A percentile compares a stretch with the other conserved stretches of the same genome.
phyloP scores from a whole-genome alignment of 73 alveolate genomes.

The Durusdinium trenchii region DNA sequence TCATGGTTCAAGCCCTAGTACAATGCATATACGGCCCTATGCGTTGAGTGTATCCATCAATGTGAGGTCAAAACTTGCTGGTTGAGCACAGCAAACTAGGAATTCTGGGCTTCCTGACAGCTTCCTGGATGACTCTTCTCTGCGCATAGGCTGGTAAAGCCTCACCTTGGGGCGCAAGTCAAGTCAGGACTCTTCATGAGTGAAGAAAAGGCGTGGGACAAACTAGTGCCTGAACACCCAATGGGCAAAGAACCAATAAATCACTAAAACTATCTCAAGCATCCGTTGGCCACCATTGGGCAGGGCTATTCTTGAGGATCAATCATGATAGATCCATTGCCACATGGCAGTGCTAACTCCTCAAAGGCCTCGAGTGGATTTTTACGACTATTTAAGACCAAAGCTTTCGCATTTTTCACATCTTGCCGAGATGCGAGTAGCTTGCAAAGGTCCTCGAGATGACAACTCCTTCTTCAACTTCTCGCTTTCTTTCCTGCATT shows the following conservation, averaged over 20 bases:
- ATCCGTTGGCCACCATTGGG: too few relatives aligned
- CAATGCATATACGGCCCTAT: background rate
- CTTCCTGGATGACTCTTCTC: constrained; percentile 21
- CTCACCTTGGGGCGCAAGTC: constrained; percentile 4
- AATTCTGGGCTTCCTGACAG: background rate
- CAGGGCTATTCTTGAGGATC: too few relatives aligned
- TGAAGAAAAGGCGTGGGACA: background rate
- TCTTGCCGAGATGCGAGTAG: constrained; percentile 3
- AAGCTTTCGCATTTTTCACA: background rate
- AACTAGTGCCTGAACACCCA: background rate
- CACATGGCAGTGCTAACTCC: too few relatives aligned
- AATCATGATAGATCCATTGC: too few relatives aligned
- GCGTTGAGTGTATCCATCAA: background rate
- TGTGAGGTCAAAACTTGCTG: too few relatives aligned
- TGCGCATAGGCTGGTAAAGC: constrained; percentile 40
- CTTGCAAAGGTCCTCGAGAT: constrained; percentile 29
- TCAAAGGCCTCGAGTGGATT: too few relatives aligned
- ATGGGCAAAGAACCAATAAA: background rate
- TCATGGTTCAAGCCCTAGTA: background rate
- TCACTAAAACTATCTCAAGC: too few relatives aligned
- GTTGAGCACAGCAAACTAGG: background rate
- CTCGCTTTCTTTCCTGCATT: constrained; percentile 29
- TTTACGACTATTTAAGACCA: background rate
- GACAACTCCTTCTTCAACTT: constrained; percentile 53
- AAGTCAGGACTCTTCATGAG: background rate